A percentile compares a stretch with the other conserved stretches of the same genome.
phyloP scores from a whole-genome alignment of 2,329 filamentous ascomycete genomes.

The Atkinsonella hypoxylon region DNA sequence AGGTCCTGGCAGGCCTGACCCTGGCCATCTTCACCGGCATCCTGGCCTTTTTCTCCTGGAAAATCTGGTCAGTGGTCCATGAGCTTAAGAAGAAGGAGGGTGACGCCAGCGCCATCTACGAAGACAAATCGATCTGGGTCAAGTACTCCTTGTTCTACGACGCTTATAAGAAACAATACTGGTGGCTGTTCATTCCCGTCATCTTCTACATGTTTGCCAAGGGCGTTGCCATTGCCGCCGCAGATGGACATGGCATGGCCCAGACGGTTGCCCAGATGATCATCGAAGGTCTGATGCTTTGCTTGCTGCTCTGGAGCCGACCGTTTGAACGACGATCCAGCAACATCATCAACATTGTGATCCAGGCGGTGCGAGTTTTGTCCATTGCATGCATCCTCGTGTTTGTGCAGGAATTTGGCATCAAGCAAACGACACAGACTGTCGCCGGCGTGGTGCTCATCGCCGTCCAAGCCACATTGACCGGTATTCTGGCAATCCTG shows the following conservation, averaged over 20 bases:
- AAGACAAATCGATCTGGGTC: slow-evolving; percentile 81
- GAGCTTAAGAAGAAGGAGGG: slow-evolving; percentile 66
- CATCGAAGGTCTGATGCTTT: slow-evolving; percentile 70
- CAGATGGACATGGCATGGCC: slow-evolving; percentile 70
- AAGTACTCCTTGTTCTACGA: slow-evolving; percentile 98
- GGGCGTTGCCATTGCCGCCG: slow-evolving; percentile 73
- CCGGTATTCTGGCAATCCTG: slow-evolving; percentile 70
- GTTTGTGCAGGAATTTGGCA: slow-evolving; percentile 86
- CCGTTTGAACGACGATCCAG: slow-evolving; percentile 80
- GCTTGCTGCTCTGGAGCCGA: slow-evolving; percentile 68
- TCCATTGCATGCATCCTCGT: slow-evolving; percentile 83
- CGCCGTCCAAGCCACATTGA: slow-evolving; percentile 77
- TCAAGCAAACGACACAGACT: slow-evolving; percentile 86
- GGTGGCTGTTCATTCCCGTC: slow-evolving; percentile 89
- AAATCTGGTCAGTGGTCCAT: slow-evolving; percentile 66
- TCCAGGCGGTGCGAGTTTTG: slow-evolving; percentile 78
- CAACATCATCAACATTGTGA: slow-evolving; percentile 87
- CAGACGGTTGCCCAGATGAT: slow-evolving; percentile 72
- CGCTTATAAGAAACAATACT: slow-evolving; percentile 84
- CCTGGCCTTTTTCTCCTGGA: slow-evolving; percentile 72
- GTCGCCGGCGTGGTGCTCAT: slow-evolving; percentile 89
- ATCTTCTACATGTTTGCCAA: slow-evolving; percentile 88
- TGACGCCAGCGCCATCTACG: slow-evolving; percentile 61
- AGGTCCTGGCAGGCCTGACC: slow-evolving; percentile 69
- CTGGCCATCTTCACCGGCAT: slow-evolving; percentile 69